These are phyloP conservation scores for Botryosphaeria dothidea DNA, from an alignment of 2,329 filamentous ascomycete species.

Conservation along the genomic window DNA sequence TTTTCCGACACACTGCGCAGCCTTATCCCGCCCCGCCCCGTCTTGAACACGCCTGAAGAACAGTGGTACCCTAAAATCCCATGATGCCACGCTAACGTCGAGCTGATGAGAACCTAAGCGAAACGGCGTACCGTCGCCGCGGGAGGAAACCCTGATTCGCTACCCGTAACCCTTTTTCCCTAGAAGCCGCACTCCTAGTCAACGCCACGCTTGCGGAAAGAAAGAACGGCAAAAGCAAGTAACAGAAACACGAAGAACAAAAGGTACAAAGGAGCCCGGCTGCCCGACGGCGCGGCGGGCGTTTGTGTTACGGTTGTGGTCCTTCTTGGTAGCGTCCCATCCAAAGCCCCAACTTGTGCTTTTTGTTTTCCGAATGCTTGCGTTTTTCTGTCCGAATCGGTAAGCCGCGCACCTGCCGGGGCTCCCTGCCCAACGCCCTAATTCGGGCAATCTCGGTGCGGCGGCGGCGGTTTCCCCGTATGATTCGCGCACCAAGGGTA, in stretches of 20 bases:
- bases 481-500: slow-evolving; percentile 13
- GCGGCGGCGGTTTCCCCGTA: slow-evolving; percentile 13
- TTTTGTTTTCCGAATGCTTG: background rate
- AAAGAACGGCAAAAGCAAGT: slow-evolving; percentile 3
- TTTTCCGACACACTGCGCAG: background rate
- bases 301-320: background rate
- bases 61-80: slow-evolving; percentile 9
- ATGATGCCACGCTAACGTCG: slow-evolving; percentile 14
- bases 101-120: slow-evolving; percentile 11
- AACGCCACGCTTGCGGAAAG: slow-evolving; percentile 15
- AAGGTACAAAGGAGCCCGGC: background rate
- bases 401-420: background rate
- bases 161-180: slow-evolving; percentile 12
- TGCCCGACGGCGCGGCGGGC: background rate
- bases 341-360: background rate
- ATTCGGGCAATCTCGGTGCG: slow-evolving; percentile 14
- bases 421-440: slow-evolving; percentile 7
- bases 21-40: background rate
- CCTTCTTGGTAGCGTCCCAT: background rate
- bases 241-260: slow-evolving; percentile 9
- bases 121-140: slow-evolving; percentile 16
- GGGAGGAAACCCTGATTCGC: slow-evolving; percentile 16
- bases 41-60: slow-evolving; percentile 1
- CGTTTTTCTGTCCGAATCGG: background rate
- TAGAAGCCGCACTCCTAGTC: slow-evolving; percentile 9